Evolutionary conservation across 202 grass and related monocot genomes (phyloP), one percentile per base, ranked within the genome.

Genomic region (Zizania palustris): DNA sequence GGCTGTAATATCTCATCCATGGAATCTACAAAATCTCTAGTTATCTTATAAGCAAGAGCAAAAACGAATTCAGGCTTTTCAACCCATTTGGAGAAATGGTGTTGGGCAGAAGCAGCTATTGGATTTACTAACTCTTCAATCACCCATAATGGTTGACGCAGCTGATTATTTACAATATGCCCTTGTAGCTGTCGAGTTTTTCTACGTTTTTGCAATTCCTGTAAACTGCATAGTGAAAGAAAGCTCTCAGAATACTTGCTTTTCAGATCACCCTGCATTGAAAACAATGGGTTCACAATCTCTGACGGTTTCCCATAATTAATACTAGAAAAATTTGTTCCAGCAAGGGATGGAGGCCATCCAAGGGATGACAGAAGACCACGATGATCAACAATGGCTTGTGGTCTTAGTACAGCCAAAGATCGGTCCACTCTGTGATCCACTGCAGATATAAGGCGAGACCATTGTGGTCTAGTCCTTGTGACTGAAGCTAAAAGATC

Each of bases 1-100:
- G 96, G 92, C 45, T 99, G 92, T 78, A 99, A 81, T 85, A 95
- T 96, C 66, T 93, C 92, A 76, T 96, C 92, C 92, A 96, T 87
- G 3, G 92, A 93, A 72, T 92, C 89, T 16, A 93, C 81, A 77
- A 99, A 96, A 84, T 99, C 96, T 73, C 81, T 80, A 36, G 76
- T 89, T 75, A 99, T 84, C 49, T 99, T 99, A 56, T 87, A 96
- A 87, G 91, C 87, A 83, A 99, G 89, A 51, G 89, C 96, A 85
- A 96, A 96, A 54, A 99, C 88, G 82, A 99, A 93, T 72, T 93
- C 96, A 36, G 87, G 92, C 40, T 96, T 84, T 9, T 96, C 92
- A 82, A 60, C 45, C 96, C 96, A 99, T 87, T 99, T 99, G 57
- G 87, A 93, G 76, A 99, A 99, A 85, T 89, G 76, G 10, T 36